Evolutionary conservation across 2,329 filamentous ascomycete species (phyloP).

Genomic region (Apiospora malaysiana): DNA sequence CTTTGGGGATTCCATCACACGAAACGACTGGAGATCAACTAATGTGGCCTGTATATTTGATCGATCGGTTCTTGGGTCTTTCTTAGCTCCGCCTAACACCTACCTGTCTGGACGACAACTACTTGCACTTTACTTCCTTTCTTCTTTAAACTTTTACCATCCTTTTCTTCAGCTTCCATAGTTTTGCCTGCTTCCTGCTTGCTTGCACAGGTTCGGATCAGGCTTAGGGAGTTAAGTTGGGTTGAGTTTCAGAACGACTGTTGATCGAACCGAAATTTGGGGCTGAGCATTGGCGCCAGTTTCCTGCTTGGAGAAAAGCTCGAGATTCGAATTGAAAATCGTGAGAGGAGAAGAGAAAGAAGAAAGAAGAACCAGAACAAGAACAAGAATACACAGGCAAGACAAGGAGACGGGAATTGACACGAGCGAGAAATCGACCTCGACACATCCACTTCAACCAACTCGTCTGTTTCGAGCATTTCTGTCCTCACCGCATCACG

Average conservation of each 20-base stretch:
- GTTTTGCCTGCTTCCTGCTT: conserved; percentile 22
- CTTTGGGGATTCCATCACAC: conserved; percentile 16
- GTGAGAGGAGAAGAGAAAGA: background rate
- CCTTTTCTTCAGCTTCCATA: conserved; percentile 26
- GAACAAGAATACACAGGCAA: background rate
- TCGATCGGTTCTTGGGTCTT: conserved; percentile 38
- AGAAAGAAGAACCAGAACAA: background rate
- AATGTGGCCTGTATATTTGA: conserved; percentile 45
- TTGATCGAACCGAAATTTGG: conserved; percentile 18
- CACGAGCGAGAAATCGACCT: conserved; percentile 16
- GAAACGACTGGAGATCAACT: conserved; percentile 29
- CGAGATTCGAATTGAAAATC: conserved; percentile 8
- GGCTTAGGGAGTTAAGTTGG: conserved; percentile 15
- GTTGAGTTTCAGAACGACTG: conserved; percentile 18
- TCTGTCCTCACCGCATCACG: conserved; percentile 14
- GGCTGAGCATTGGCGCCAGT: conserved; percentile 12
- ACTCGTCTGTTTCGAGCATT: background rate
- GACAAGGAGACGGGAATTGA: background rate
- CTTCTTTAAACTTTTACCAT: conserved; percentile 20
- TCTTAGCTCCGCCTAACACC: conserved; percentile 29
- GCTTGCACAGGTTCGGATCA: conserved; percentile 19
- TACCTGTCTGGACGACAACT: conserved; percentile 19
- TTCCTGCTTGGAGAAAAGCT: conserved; percentile 13
- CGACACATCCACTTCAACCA: conserved; percentile 2
- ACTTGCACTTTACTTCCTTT: conserved; percentile 7